These are phyloP conservation scores for Penicillium sp. DNA, from an alignment of 2,329 filamentous ascomycete species.

Conservation along the genomic window DNA sequence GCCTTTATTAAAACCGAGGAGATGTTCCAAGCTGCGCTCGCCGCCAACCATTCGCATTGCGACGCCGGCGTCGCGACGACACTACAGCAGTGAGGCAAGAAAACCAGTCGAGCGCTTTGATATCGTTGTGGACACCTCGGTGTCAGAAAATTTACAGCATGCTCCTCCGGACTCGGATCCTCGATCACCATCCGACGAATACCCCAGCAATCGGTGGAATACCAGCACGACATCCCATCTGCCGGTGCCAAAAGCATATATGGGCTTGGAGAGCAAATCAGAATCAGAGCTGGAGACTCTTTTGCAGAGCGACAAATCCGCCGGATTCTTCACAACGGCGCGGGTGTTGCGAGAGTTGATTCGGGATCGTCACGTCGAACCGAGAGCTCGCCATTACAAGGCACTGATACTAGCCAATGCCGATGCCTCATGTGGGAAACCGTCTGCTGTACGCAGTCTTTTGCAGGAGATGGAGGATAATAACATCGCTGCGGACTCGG, in stretches of 20 bases:
- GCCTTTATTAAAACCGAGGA: conserved; percentile 8
- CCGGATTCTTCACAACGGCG: conserved; percentile 27
- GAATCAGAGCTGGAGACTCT: conserved; percentile 27
- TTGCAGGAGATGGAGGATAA: conserved; percentile 68
- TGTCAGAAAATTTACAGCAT: background rate
- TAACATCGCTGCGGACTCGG: conserved; percentile 62
- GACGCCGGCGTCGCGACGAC: conserved; percentile 16
- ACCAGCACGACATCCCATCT: too few relatives aligned
- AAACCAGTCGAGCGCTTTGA: background rate
- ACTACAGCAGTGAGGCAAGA: conserved; percentile 16
- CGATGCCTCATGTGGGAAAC: conserved; percentile 63
- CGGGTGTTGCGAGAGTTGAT: conserved; percentile 41
- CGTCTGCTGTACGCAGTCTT: conserved; percentile 60
- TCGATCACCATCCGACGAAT: background rate
- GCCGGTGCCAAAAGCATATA: background rate
- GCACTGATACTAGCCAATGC: conserved; percentile 71
- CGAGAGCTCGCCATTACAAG: conserved; percentile 58
- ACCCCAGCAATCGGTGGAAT: too few relatives aligned
- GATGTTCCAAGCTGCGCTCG: conserved; percentile 2
- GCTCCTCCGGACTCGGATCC: background rate
- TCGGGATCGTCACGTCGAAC: conserved; percentile 35
- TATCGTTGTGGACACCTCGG: background rate
- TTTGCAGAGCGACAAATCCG: conserved; percentile 26
- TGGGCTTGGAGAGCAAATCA: background rate
- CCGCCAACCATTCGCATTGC: conserved; percentile 6